Evolutionary conservation across 805 yeast genomes (phyloP), one percentile per base, ranked within the genome.

Genomic region (Yamadazyma takamatsuzukensis): DNA sequence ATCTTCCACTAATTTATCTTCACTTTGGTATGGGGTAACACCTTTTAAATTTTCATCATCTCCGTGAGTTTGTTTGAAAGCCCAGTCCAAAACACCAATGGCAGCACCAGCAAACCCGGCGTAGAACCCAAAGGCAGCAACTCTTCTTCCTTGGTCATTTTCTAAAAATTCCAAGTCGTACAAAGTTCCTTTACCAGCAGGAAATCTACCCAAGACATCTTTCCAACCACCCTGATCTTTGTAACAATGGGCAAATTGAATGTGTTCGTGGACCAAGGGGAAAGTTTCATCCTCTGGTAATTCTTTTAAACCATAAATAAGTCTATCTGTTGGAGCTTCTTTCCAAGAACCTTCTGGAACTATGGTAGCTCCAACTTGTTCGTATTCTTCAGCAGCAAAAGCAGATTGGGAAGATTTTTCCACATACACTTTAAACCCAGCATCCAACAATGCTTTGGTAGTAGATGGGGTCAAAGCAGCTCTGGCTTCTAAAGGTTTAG

Each of bases 21-120:
- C 69, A 54, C 81, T 83, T 32, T 83, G 80, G 62, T 80, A 90
- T 27, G 97, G 94, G 19, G 77, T 53, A 26, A 89, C 84, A 33
- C 87, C 86, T 24, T 85, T 84, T 47, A 93, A 70, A 44, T 86
- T 78, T 56, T 79, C 76, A 34, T 66, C 53, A 51, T 79, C 86
- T 6, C 72, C 39, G 57, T 84, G 81, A 23, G 78, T 62, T 60
- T 85, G 90, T 62, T 90, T 90, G 67, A 83, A 82, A 31, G 95
- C 83, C 96, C 97, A 93, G 61, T 88, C 95, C 59, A 77, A 77
- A 32, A 90, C 71, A 51, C 98, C 98, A 35, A 93, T 65, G 21
- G 98, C 99, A 21, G 99, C 98, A 53, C 99, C 99, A 5, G 97
- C 98, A 59, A 93, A 93, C n/a, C 99, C 99, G 27, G 99, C 98